phyloP scores from a whole-genome alignment of 1,284 basidiomycete genomes.

The Mycena citricolor region DNA sequence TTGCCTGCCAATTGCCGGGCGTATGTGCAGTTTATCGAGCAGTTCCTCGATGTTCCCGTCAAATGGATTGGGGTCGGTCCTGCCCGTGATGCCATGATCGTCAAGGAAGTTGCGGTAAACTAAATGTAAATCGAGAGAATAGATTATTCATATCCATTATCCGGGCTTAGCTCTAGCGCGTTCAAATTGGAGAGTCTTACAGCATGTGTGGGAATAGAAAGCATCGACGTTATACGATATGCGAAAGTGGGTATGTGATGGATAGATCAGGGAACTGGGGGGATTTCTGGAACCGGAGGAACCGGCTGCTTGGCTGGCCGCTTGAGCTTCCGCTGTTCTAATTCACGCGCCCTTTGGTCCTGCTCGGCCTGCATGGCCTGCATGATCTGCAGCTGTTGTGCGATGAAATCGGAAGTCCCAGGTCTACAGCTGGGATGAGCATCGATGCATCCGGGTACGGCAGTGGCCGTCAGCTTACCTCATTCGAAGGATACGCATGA shows the following conservation, averaged over 20 bases:
- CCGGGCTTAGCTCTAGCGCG: no score
- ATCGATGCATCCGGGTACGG: slow-evolving; percentile 1
- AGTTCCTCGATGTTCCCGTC: slow-evolving; percentile 76
- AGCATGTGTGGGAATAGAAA: no score
- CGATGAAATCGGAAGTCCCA: slow-evolving; percentile 85
- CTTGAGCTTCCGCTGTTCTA: slow-evolving; percentile 52
- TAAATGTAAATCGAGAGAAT: no score
- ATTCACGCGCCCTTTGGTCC: slow-evolving; percentile 60
- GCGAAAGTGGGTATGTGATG: no score
- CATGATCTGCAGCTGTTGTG: slow-evolving; percentile 83
- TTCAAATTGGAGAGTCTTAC: no score
- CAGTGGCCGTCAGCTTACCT: slow-evolving; percentile 51
- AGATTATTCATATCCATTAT: no score
- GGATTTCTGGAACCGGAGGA: no score
- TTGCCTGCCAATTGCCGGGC: slow-evolving; percentile 85
- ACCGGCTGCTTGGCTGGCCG: no score
- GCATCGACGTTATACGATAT: no score
- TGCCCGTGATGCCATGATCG: slow-evolving; percentile 78
- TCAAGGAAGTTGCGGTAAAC: slow-evolving; percentile 30
- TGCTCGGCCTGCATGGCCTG: slow-evolving; percentile 73
- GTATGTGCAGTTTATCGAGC: slow-evolving; percentile 90
- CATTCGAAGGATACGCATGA: slow-evolving; percentile 92
- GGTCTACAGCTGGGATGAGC: slow-evolving; percentile 45
- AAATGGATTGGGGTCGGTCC: slow-evolving; percentile 94
- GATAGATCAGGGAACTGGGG: no score